Conservation (phyloP, 305 asterid genomes). For the Fraxinus sp. region DNA sequence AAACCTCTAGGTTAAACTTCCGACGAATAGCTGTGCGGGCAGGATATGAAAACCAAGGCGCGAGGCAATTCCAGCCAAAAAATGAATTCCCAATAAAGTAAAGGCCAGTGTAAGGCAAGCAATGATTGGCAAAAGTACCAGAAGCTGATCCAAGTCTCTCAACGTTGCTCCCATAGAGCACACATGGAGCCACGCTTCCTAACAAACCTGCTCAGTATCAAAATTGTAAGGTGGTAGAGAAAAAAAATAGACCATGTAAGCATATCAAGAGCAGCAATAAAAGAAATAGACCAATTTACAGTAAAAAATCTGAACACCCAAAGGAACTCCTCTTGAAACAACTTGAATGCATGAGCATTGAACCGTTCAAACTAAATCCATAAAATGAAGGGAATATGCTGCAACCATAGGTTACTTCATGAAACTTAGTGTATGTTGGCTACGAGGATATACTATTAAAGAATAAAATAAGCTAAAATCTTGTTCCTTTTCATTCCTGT, state of each 20-base stretch:
- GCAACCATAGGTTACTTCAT: background rate
- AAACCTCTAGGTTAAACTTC: slow-evolving; percentile 74
- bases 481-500: background rate
- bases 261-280: background rate
- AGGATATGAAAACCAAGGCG: slow-evolving; percentile 72
- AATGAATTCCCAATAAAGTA: slow-evolving; percentile 61
- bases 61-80: slow-evolving; percentile 75
- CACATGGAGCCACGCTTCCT: slow-evolving; percentile 77
- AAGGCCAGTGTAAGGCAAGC: slow-evolving; percentile 78
- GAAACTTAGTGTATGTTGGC: background rate
- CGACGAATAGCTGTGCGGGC: slow-evolving; percentile 73
- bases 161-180: slow-evolving; percentile 77
- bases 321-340: background rate
- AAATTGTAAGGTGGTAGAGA: background rate
- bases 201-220: slow-evolving; percentile 56
- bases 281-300: background rate
- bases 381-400: background rate
- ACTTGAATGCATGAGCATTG: background rate
- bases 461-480: background rate
- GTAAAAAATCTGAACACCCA: background rate
- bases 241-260: background rate
- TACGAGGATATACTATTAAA: background rate
- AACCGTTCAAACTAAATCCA: background rate
- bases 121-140: slow-evolving; percentile 61
- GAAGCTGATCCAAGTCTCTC: slow-evolving; percentile 70